phyloP scores from a whole-genome alignment of 257 asterid genomes.

The Cordia subcordata region DNA sequence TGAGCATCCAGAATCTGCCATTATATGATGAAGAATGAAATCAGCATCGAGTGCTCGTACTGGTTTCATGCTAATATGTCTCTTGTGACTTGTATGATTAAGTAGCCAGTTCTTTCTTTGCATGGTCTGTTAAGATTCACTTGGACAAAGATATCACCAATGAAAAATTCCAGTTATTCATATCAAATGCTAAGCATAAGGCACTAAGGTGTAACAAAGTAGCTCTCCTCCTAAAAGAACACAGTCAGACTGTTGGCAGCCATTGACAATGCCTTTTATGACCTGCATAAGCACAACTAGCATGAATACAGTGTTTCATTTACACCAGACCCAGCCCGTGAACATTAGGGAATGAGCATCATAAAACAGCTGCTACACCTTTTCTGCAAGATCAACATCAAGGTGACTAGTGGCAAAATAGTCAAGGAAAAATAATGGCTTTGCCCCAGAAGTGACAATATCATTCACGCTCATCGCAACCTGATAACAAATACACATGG shows the following conservation, averaged over 20 bases:
- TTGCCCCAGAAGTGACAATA: constrained; percentile 94
- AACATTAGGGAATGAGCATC: not conserved
- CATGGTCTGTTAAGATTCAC: no score
- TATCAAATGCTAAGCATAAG: not conserved
- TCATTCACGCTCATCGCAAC: constrained; percentile 99
- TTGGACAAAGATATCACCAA: no score
- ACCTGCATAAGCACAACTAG: constrained; percentile 46
- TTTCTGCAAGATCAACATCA: constrained; percentile 96
- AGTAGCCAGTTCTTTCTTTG: no score
- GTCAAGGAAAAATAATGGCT: constrained; percentile 95
- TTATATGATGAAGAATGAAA: no score
- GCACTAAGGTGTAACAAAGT: constrained; percentile 5
- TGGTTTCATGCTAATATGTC: no score
- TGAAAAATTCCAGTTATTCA: no score
- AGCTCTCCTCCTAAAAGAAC: constrained; percentile 98
- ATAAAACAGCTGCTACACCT: constrained; percentile 32
- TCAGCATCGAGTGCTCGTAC: no score
- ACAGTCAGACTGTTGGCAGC: constrained; percentile 86
- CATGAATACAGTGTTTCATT: not conserved
- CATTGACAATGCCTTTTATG: constrained; percentile 87
- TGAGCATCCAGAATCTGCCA: no score
- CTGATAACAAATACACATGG: constrained; percentile 26
- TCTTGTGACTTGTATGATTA: no score
- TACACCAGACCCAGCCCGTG: not conserved
- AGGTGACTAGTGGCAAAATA: constrained; percentile 88